Evolutionary conservation across 257 asterid genomes (phyloP), one percentile per base, ranked within the genome.

Genomic region (Rehmannia glutinosa): DNA sequence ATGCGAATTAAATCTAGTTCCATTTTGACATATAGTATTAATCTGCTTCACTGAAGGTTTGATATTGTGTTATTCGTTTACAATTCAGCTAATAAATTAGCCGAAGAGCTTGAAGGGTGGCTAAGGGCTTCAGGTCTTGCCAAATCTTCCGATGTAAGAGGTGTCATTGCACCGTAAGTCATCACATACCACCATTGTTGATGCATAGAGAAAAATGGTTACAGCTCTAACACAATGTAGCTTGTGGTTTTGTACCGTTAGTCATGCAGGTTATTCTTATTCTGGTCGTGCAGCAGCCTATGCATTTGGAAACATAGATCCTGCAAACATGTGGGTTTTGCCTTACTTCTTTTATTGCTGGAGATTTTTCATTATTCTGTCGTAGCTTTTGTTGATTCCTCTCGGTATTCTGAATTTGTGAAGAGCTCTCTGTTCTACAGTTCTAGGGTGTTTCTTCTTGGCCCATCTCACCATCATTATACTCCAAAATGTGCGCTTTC

Each of bases 191-290:
- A n/a, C 62, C 52, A 20, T 23, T 70, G 21, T 66, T 58, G 45
- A 19, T 42, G 8, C 25, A 7, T 51, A 4, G 36, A 23, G 15
- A 12, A 4, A 30, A 2, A 30, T 42, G 60, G 20, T 50, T 54
- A 25, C 47, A 27, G 30, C 62, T 70, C 73, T 71, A 32, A 72
- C 60, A 16, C 62, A 35, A 39, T 30, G 16, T 63, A 42, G 47
- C 55, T 71, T 70, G 68, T 71, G 55, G n/a, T 69, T 32, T 77
- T 74, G 53, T 69, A 51, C 63, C 72, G 52, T 70, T 78, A 94
- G 99, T 82, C 99, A 94, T 85, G 99, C 99, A 82, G 99, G 99
- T 76, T 94, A 91, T 69, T 91, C 99, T 2, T 94, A 94, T 75
- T 94, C 99, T 42, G 99, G 99, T 30, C 90, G 91, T 52, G 97